phyloP scores from a whole-genome alignment of 208 protist species.

The Porcisia deanei region DNA sequence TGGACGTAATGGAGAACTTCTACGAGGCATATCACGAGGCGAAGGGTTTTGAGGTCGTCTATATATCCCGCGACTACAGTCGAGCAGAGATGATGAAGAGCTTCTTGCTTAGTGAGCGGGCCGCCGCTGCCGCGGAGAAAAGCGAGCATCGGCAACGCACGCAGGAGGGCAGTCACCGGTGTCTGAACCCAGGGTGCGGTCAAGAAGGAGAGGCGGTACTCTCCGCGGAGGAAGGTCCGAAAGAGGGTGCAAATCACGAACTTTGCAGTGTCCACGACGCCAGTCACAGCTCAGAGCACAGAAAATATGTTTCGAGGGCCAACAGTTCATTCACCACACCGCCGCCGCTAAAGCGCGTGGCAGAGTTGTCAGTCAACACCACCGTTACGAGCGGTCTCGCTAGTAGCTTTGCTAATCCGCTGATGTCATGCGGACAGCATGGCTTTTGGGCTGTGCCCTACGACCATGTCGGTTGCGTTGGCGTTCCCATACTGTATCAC shows the following conservation, averaged over 20 bases:
- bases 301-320: background rate
- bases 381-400: background rate
- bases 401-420: background rate
- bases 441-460: constrained; percentile 41
- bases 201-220: background rate
- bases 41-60: constrained; percentile 28
- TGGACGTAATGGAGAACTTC: constrained; percentile 27
- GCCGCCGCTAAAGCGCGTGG: constrained; percentile 25
- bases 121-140: background rate
- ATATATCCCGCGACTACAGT: constrained; percentile 31
- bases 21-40: constrained; percentile 26
- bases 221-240: no score
- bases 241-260: background rate
- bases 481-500: constrained; percentile 41
- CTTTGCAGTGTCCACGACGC: background rate
- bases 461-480: constrained; percentile 34
- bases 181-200: background rate
- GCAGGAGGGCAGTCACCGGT: background rate
- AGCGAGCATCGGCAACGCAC: constrained; percentile 4
- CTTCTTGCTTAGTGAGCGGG: constrained; percentile 20
- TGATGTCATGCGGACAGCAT: background rate
- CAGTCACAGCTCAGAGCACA: background rate
- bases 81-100: constrained; percentile 22
- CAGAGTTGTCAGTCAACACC: constrained; percentile 13
- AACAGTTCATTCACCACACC: background rate